Evolutionary conservation across 2,329 filamentous ascomycete species (phyloP), one percentile per base, ranked within the genome.

Genomic region (Chrysosporium queenslandicum): DNA sequence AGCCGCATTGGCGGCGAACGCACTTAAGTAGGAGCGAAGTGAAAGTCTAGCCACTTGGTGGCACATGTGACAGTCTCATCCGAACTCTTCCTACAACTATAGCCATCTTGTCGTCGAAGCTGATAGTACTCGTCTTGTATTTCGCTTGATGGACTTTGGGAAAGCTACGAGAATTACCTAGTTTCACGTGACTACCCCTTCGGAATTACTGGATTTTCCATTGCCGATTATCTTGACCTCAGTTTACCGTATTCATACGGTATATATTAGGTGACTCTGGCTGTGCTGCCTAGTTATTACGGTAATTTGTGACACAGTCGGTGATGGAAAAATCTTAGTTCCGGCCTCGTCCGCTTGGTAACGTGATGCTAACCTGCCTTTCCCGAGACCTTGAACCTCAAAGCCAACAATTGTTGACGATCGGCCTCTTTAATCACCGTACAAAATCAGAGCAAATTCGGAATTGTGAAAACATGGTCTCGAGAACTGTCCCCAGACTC

Each of bases 401-500:
- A n/a, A 55, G 63, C 57, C 66, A 68, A 66, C 62, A 27, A 20
- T 18, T 56, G 59, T 62, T 47, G 53, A 58, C 61, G 59, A 63
- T 61, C 60, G 58, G 58, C 58, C 56, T 57, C 54, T 43, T 27
- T n/a, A n/a, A 21, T 36, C 25, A 2, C 39, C 1, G 14, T 16
- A 34, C 27, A 51, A n/a, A n/a, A 43, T 3, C n/a, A 20, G 36
- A 41, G 36, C 2, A 27, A 45, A 21, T 34, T 45, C 20, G 11
- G 21, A 34, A 43, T 51, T 37, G 48, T 37, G 62, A 59, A 63
- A 68, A 64, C 58, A 72, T 71, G 61, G 59, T 64, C 63, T 67
- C 68, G 61, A 68, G 67, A 63, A 71, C 69, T 56, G 60, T 63
- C 57, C 68, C 69, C 61, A 66, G 69, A 57, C 59, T 70, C 60